Percentiles rank a stretch among this genome's conserved stretches.
These are phyloP conservation scores for Hordeum pubiflorum DNA, from an alignment of 202 grass and related monocot genomes.

Conservation along the genomic window DNA sequence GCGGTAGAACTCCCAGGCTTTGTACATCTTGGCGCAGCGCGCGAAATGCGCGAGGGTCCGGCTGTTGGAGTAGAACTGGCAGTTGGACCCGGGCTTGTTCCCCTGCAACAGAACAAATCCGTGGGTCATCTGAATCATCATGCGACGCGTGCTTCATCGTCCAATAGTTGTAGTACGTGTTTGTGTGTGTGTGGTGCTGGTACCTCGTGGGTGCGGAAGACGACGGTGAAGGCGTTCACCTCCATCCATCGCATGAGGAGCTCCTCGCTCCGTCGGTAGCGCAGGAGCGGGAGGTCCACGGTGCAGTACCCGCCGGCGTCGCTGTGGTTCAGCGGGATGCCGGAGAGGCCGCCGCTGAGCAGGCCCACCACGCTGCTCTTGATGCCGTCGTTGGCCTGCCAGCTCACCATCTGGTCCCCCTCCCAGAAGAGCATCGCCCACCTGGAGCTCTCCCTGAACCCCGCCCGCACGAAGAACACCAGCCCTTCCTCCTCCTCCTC, in stretches of 20 bases:
- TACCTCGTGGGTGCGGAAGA: conserved; percentile 90
- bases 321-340: conserved; percentile 91
- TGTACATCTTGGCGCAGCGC: conserved; percentile 83
- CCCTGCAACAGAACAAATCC: conserved; percentile 33
- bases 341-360: conserved; percentile 77
- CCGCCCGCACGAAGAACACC: conserved; percentile 84
- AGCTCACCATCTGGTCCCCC: conserved; percentile 97
- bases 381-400: conserved; percentile 89
- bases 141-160: not conserved
- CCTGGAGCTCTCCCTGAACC: conserved; percentile 65
- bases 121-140: not conserved
- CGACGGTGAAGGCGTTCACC: conserved; percentile 73
- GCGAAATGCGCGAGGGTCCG: conserved; percentile 63
- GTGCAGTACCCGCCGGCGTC: conserved; percentile 86
- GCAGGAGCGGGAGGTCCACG: conserved; percentile 69
- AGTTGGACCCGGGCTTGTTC: conserved; percentile 64
- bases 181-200: too few relatives aligned
- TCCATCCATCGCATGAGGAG: conserved; percentile 88
- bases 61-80: conserved; percentile 71
- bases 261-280: conserved; percentile 77
- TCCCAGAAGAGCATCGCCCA: conserved; percentile 98
- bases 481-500: conserved; percentile 33
- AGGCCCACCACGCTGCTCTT: conserved; percentile 89
- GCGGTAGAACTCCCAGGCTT: conserved; percentile 86
- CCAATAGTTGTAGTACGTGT: too few relatives aligned